A percentile compares a stretch with the other conserved stretches of the same genome.
These are phyloP conservation scores for Chlamydomonas applanata DNA, from an alignment of 139 green algal genomes.

Conservation along the genomic window DNA sequence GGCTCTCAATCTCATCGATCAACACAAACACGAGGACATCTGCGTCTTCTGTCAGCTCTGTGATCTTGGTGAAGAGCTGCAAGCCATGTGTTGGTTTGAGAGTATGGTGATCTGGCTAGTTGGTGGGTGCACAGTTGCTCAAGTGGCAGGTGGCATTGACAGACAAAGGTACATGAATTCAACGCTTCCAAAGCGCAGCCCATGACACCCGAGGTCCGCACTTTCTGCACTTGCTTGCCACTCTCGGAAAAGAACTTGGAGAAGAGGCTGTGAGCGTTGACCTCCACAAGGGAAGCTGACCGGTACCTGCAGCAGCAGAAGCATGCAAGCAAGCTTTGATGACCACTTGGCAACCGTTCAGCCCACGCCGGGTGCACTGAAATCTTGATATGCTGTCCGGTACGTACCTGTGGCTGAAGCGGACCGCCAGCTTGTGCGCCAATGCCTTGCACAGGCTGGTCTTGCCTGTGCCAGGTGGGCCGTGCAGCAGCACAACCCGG, in stretches of 20 bases:
- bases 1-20: constrained; percentile 87
- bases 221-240: constrained; percentile 74
- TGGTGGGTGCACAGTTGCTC: no score
- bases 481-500: constrained; percentile 87
- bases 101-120: constrained; percentile 39
- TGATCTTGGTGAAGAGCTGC: constrained; percentile 83
- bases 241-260: constrained; percentile 93
- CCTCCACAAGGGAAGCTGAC: constrained; percentile 80
- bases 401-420: constrained; percentile 48
- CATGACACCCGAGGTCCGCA: no score
- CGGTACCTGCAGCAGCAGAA: constrained; percentile 55
- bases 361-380: no score
- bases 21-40: constrained; percentile 93
- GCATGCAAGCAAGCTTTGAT: neutral
- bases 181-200: no score
- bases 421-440: constrained; percentile 53
- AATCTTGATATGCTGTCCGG: no score
- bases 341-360: no score
- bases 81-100: no score
- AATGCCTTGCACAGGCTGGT: constrained; percentile 79
- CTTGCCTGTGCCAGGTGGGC: constrained; percentile 83
- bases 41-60: constrained; percentile 83
- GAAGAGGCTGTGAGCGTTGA: constrained; percentile 97
- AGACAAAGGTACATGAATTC: no score
- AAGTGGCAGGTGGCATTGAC: no score